Evolutionary conservation across 805 yeast species (phyloP), one percentile per base, ranked within the genome.

Genomic region (Hemisphaericaspora nanyangensis): DNA sequence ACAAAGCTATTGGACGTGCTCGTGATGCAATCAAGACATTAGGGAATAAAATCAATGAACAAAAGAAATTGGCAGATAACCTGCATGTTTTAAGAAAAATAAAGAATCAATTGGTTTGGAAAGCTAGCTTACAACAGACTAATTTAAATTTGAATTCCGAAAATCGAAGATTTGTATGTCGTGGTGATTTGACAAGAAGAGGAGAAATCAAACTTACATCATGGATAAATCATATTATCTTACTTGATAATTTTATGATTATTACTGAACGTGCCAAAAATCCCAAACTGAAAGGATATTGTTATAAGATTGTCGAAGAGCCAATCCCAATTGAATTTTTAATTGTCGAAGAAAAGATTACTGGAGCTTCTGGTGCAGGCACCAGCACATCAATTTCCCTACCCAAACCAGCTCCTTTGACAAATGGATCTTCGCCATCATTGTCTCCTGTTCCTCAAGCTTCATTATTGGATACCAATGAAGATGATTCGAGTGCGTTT

Each of bases 201-300:
- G 79, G 86, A 11, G 93, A 83, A 35, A 63, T 79, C 50, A 76
- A 80, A 65, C 63, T 80, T 22, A 82, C 80, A 29, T 70, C 84
- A 29, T 61, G 67, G 6, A 64, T 72, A 0, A 61, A 60, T 34
- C 72, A 76, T 46, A 50, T 84, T 17, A 76, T 85, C 15, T 60
- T 87, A 20, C 60, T 87, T 37, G 95, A 87, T 53, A 85, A 87
- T 51, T 85, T 71, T 49, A 59, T 87, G 31, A 52, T 87, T 24
- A 72, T 87, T 1, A 80, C 86, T 1, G 82, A 86, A 29, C 70
- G 69, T 34, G 57, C 74, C 2, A 65, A 66, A 7, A 74, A 70
- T 32, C 73, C 65, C 24, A 52, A 48, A 31, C 29, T 25, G 18
- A 46, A 48, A 13, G 38, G 69, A 54, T 38, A 43, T 33, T 70